These are phyloP conservation scores for Xanthoceras sorbifolium DNA, from an alignment of 345 rosid species.

Conservation along the genomic window DNA sequence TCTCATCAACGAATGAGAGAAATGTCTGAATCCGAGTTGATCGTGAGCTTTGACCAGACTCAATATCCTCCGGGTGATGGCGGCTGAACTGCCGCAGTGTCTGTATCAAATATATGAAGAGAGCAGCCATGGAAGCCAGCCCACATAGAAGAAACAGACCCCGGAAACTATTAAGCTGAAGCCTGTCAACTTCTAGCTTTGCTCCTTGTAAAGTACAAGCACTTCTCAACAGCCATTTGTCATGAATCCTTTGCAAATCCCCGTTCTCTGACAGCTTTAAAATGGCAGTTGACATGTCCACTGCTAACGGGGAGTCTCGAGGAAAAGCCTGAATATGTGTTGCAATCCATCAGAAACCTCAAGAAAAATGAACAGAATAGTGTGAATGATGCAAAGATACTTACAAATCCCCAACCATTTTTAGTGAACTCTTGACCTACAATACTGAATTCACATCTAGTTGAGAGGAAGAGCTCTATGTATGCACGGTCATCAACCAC, in stretches of 20 bases:
- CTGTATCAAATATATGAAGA: slow-evolving; percentile 44
- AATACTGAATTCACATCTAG: slow-evolving; percentile 78
- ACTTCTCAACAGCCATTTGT: slow-evolving; percentile 78
- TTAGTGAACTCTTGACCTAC: slow-evolving; percentile 78
- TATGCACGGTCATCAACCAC: slow-evolving; percentile 79
- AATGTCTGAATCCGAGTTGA: slow-evolving; percentile 63
- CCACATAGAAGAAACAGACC: slow-evolving; percentile 69
- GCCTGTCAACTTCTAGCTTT: slow-evolving; percentile 66
- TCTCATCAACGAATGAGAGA: slow-evolving; percentile 67
- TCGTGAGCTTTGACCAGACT: slow-evolving; percentile 36
- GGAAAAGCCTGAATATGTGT: slow-evolving; percentile 64
- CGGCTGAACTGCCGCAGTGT: slow-evolving; percentile 50
- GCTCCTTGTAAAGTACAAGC: slow-evolving; percentile 76
- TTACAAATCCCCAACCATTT: slow-evolving; percentile 96
- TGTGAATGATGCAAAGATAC: slow-evolving; percentile 27
- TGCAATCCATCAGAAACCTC: neutral
- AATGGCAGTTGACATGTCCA: slow-evolving; percentile 78
- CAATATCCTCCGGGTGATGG: slow-evolving; percentile 37
- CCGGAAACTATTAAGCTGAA: slow-evolving; percentile 72
- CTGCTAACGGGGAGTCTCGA: slow-evolving; percentile 74
- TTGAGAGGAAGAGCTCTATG: slow-evolving; percentile 85
- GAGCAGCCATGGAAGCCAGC: slow-evolving; percentile 63
- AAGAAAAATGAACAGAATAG: neutral
- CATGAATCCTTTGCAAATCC: slow-evolving; percentile 81
- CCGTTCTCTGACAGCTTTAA: slow-evolving; percentile 76